Conservation (phyloP, 2,329 filamentous ascomycete genomes). For the Emericellopsis atlantica region DNA sequence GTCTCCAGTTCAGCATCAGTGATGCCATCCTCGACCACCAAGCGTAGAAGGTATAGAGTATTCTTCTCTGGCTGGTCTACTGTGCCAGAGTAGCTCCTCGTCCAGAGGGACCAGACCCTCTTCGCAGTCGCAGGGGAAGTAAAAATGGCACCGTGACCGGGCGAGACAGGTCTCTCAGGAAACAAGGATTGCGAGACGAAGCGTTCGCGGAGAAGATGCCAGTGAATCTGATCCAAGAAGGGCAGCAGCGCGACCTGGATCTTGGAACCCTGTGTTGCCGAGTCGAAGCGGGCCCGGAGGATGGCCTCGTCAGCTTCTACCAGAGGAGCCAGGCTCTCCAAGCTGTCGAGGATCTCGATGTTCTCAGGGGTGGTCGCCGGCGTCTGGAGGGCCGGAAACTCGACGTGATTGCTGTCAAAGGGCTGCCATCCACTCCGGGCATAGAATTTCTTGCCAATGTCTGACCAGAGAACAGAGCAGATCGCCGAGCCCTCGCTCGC, state of each 20-base stretch:
- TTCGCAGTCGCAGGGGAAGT: conserved; percentile 27
- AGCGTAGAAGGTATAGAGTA: conserved; percentile 54
- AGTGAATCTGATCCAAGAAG: conserved; percentile 27
- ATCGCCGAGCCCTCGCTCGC: conserved; percentile 15
- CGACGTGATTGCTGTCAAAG: conserved; percentile 61
- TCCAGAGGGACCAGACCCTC: conserved; percentile 66
- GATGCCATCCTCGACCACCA: conserved; percentile 48
- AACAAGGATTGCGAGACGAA: conserved; percentile 58
- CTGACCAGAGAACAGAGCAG: conserved; percentile 67
- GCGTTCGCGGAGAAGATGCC: conserved; percentile 63
- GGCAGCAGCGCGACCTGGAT: conserved; percentile 12
- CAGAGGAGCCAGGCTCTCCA: conserved; percentile 42
- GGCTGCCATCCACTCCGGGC: conserved; percentile 63
- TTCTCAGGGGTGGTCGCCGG: conserved; percentile 9
- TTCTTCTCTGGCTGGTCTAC: conserved; percentile 45
- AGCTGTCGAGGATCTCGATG: conserved; percentile 32
- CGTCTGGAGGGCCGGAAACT: conserved; percentile 28
- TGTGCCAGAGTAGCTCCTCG: conserved; percentile 46
- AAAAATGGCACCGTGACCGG: conserved; percentile 59
- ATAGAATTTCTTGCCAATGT: conserved; percentile 79
- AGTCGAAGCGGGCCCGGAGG: conserved; percentile 39
- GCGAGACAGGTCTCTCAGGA: conserved; percentile 29
- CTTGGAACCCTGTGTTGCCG: not conserved
- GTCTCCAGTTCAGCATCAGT: conserved; percentile 29
- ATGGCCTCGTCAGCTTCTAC: conserved; percentile 52